A percentile compares a stretch with the other conserved stretches of the same genome.
Evolutionary conservation across 208 protist species (phyloP).

Genomic region (Acanthamoeba divionensis): DNA sequence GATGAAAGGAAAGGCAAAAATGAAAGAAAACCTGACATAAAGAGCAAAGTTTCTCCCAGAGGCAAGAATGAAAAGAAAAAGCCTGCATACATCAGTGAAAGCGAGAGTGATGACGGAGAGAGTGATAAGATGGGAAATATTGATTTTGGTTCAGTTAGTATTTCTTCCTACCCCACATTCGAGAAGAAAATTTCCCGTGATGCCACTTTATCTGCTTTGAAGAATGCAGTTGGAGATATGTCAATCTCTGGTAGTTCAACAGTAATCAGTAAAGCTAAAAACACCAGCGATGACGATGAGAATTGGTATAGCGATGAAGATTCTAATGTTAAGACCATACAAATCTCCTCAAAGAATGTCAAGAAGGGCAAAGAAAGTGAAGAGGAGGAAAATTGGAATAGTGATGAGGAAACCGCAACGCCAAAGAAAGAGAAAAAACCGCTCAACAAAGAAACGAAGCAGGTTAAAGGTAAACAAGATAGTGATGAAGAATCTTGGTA

Average conservation of each 20-base stretch:
- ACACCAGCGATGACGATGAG: neutral
- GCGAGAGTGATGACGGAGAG: slow-evolving; percentile 9
- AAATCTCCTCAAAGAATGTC: too few species aligned
- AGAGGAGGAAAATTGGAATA: too few species aligned
- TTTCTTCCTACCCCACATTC: slow-evolving; percentile 12
- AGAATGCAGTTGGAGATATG: too few species aligned
- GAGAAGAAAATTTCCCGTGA: slow-evolving; percentile 13
- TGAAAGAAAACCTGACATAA: neutral
- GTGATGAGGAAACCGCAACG: too few species aligned
- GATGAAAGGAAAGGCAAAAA: neutral
- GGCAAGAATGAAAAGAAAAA: neutral
- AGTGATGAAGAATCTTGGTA: slow-evolving; percentile 1
- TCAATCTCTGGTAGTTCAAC: too few species aligned
- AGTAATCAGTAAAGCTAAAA: too few species aligned
- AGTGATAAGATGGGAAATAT: neutral
- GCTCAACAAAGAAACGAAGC: neutral
- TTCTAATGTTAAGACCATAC: too few species aligned
- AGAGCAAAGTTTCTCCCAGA: neutral
- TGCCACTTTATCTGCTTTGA: too few species aligned
- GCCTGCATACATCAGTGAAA: neutral
- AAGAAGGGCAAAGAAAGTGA: too few species aligned
- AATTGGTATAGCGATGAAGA: slow-evolving; percentile 41
- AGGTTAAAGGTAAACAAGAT: too few species aligned
- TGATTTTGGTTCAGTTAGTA: neutral
- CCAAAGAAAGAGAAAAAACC: neutral